These are phyloP conservation scores for Yamadazyma triangularis DNA, from an alignment of 1,139 yeast genomes.

Conservation along the genomic window DNA sequence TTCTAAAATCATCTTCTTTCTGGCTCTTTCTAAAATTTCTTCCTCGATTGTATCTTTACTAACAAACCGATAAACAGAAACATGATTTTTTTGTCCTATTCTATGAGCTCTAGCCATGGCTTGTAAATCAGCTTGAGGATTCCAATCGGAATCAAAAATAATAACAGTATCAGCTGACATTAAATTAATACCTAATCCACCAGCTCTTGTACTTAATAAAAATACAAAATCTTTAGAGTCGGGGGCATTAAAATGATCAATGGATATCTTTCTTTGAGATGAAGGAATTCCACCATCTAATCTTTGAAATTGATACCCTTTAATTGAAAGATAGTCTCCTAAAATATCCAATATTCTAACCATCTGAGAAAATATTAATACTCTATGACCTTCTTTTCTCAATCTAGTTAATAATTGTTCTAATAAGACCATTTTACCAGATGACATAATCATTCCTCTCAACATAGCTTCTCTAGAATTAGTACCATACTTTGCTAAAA, in stretches of 20 bases:
- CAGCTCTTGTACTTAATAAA: slow-evolving; percentile 91
- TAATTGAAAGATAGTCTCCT: slow-evolving; percentile 86
- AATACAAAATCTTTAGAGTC: slow-evolving; percentile 92
- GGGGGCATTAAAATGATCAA: slow-evolving; percentile 94
- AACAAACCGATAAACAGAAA: slow-evolving; percentile 93
- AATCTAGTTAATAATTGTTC: slow-evolving; percentile 84
- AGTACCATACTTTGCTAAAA: slow-evolving; percentile 58
- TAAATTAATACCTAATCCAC: slow-evolving; percentile 95
- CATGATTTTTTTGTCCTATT: slow-evolving; percentile 97
- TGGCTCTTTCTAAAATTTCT: slow-evolving; percentile 91
- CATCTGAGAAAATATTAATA: slow-evolving; percentile 93
- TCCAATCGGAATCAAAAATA: slow-evolving; percentile 98
- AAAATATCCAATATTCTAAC: slow-evolving; percentile 92
- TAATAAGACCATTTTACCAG: slow-evolving; percentile 94
- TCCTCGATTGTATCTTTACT: slow-evolving; percentile 97
- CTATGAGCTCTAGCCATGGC: slow-evolving; percentile 99
- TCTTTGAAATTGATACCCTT: slow-evolving; percentile 89
- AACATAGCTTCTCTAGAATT: slow-evolving; percentile 70
- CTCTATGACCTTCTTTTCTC: slow-evolving; percentile 92
- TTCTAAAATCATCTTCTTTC: slow-evolving; percentile 96
- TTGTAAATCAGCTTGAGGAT: slow-evolving; percentile 96
- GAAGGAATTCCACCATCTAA: slow-evolving; percentile 97
- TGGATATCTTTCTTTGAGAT: slow-evolving; percentile 86
- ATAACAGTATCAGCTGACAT: slow-evolving; percentile 99
- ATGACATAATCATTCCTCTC: slow-evolving; percentile 92